Evolutionary conservation across 2,329 filamentous ascomycete species (phyloP).

Genomic region (Fonsecaea pugnacius): DNA sequence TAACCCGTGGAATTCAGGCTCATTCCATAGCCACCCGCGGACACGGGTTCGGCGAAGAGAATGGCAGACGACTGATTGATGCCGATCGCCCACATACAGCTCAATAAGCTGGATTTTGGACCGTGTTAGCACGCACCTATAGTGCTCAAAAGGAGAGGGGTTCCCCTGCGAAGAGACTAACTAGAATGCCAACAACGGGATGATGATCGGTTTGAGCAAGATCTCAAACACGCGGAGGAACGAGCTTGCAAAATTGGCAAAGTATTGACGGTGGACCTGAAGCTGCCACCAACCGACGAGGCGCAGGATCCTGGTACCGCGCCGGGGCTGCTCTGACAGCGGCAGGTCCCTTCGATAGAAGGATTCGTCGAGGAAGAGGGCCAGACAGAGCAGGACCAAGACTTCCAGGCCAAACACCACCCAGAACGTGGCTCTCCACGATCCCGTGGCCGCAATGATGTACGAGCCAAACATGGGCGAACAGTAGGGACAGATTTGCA

Average conservation of each 20-base stretch:
- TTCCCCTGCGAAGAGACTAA: background rate
- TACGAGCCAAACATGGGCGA: conserved; percentile 40
- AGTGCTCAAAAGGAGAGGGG: background rate
- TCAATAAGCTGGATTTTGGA: conserved; percentile 38
- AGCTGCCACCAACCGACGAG: conserved; percentile 38
- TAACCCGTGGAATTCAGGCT: conserved; percentile 54
- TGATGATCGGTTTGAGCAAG: conserved; percentile 45
- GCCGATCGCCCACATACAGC: conserved; percentile 49
- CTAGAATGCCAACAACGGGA: conserved; percentile 44
- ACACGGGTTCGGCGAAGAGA: conserved; percentile 50
- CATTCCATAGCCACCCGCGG: conserved; percentile 49
- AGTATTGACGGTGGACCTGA: conserved; percentile 34
- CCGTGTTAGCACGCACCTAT: background rate
- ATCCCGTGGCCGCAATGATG: conserved; percentile 41
- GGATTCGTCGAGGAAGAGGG: conserved; percentile 45
- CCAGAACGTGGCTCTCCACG: conserved; percentile 44
- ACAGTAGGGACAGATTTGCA: conserved; percentile 39
- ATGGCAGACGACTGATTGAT: conserved; percentile 61
- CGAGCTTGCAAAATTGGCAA: conserved; percentile 39
- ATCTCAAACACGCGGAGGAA: conserved; percentile 43
- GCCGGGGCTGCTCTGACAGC: conserved; percentile 29
- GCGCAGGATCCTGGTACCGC: conserved; percentile 36
- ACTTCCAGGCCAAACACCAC: conserved; percentile 38
- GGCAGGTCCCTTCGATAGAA: conserved; percentile 42
- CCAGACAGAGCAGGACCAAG: conserved; percentile 39